These are phyloP conservation scores for Leccinum sublutescens DNA, from an alignment of 768 basidiomycete genomes.

Conservation along the genomic window DNA sequence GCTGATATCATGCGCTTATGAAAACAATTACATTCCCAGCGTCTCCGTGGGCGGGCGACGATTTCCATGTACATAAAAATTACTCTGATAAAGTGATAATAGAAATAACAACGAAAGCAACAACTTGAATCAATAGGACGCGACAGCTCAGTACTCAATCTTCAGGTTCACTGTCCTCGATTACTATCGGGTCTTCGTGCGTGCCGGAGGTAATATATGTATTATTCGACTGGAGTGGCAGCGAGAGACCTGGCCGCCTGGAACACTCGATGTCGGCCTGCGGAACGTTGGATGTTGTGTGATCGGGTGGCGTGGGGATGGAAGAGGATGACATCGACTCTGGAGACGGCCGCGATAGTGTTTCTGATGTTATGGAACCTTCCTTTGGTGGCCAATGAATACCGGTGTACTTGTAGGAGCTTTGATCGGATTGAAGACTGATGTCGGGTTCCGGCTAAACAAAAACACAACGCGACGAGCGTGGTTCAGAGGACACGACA, in stretches of 20 bases:
- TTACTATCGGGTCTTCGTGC: slow-evolving; percentile 22
- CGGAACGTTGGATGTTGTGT: background rate
- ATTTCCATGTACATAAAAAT: background rate
- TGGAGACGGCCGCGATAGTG: background rate
- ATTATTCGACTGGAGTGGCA: slow-evolving; percentile 2
- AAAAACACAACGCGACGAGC: background rate
- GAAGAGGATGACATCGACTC: background rate
- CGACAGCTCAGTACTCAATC: slow-evolving; percentile 8
- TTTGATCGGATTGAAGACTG: slow-evolving; percentile 1
- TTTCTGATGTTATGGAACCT: background rate
- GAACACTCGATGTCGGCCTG: slow-evolving; percentile 1
- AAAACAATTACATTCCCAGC: background rate
- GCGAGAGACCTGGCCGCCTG: slow-evolving; percentile 5
- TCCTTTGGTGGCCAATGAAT: slow-evolving; percentile 3
- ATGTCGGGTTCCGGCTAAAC: slow-evolving; percentile 9
- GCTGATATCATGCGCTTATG: background rate
- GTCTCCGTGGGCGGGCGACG: background rate
- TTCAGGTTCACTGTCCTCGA: slow-evolving; percentile 23
- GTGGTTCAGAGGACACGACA: background rate
- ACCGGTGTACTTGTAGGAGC: background rate
- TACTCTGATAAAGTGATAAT: background rate
- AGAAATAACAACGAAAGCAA: background rate
- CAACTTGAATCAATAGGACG: background rate
- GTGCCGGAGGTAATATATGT: slow-evolving; percentile 12
- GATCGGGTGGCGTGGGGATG: background rate